These are phyloP conservation scores for Cerioporus squamosus DNA, from an alignment of 1,284 basidiomycete species.

Conservation along the genomic window DNA sequence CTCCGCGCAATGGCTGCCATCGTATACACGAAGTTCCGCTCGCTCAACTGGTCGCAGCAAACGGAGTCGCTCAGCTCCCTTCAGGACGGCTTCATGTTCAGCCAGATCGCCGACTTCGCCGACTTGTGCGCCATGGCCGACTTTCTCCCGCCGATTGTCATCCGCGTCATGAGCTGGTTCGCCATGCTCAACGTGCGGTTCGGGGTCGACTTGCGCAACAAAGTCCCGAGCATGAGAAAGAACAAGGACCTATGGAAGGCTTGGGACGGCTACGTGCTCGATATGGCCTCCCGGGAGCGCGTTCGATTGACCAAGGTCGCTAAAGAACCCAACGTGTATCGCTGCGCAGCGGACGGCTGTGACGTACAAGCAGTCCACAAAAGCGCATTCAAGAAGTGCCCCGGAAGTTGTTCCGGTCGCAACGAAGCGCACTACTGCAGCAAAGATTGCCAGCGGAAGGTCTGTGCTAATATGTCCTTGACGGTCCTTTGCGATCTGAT, in stretches of 20 bases:
- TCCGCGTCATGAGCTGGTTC: slow-evolving; percentile 1
- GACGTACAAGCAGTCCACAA: background rate
- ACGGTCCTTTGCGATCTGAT: background rate
- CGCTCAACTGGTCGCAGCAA: background rate
- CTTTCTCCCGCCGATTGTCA: background rate
- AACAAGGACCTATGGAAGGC: background rate
- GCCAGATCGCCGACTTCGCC: background rate
- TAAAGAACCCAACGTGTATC: background rate
- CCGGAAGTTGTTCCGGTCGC: background rate
- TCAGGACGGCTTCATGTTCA: background rate
- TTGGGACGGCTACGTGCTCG: background rate
- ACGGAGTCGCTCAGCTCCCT: background rate
- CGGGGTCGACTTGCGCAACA: background rate
- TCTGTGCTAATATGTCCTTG: background rate
- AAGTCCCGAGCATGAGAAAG: background rate
- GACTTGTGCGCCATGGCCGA: background rate
- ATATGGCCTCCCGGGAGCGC: background rate
- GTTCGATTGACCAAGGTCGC: background rate
- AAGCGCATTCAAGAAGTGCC: background rate
- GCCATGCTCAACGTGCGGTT: background rate
- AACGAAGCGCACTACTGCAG: background rate
- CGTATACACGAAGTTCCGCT: background rate
- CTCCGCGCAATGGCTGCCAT: background rate
- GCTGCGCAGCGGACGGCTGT: slow-evolving; percentile 1
- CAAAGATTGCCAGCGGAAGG: background rate